Evolutionary conservation across 2,329 filamentous ascomycete species (phyloP).

Genomic region (Fusarium chlamydosporum): DNA sequence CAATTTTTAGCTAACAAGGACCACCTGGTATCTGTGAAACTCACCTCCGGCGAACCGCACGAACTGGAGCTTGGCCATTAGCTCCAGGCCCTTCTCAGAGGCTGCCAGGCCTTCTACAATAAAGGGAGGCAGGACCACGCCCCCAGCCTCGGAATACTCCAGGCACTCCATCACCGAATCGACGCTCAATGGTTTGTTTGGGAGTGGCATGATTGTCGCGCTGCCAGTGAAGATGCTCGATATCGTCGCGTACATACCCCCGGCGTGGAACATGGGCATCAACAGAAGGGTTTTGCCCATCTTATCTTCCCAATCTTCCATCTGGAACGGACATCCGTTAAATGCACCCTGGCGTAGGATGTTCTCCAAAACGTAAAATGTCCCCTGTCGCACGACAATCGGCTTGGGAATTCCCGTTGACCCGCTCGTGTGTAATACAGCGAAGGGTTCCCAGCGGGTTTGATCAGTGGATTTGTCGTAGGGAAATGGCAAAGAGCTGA

Average conservation of each 20-base stretch:
- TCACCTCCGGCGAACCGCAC: slow-evolving; percentile 6
- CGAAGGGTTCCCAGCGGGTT: slow-evolving; percentile 11
- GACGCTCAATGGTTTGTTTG: slow-evolving; percentile 1
- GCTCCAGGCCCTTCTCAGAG: neutral
- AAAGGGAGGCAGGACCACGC: neutral
- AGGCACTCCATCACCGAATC: neutral
- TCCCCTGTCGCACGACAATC: neutral
- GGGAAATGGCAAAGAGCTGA: neutral
- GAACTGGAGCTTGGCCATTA: neutral
- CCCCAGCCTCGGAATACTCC: neutral
- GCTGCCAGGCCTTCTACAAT: slow-evolving; percentile 7
- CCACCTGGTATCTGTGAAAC: fast-evolving
- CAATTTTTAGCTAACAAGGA: fast-evolving
- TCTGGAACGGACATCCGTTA: fast-evolving
- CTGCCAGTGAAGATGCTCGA: fast-evolving
- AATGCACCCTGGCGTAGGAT: fast-evolving
- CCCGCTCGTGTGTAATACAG: slow-evolving; percentile 19
- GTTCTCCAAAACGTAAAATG: neutral
- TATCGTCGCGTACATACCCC: neutral
- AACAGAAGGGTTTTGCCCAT: neutral
- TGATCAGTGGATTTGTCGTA: neutral
- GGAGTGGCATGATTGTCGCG: neutral
- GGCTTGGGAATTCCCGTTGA: slow-evolving; percentile 17
- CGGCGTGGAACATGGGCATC: slow-evolving; percentile 21
- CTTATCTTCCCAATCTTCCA: neutral